phyloP scores from a whole-genome alignment of 2,329 filamentous ascomycete species.

The Epichloe gansuensis region DNA sequence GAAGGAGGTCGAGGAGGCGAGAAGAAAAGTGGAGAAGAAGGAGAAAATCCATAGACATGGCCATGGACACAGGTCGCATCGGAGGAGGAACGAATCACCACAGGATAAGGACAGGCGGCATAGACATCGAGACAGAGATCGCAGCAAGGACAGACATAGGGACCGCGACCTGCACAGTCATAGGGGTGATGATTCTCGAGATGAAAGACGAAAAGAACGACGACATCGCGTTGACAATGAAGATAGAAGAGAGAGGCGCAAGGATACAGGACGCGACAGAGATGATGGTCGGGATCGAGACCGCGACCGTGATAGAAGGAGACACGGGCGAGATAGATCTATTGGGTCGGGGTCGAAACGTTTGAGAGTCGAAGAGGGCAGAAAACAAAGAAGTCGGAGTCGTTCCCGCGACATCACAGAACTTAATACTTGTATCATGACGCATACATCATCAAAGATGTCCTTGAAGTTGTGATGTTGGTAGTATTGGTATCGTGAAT shows the following conservation, averaged over 20 bases:
- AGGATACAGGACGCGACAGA: constrained; percentile 7
- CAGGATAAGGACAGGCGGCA: constrained; percentile 15
- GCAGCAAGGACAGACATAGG: background rate
- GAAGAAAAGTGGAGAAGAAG: constrained; percentile 37
- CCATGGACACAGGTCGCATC: constrained; percentile 12
- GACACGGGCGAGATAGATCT: constrained; percentile 17
- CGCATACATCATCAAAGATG: background rate
- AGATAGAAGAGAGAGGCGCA: constrained; percentile 8
- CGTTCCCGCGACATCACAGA: constrained; percentile 6
- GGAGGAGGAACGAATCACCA: constrained; percentile 23
- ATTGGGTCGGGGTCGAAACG: constrained; percentile 16
- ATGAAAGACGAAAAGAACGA: constrained; percentile 15
- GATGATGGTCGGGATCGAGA: constrained; percentile 15
- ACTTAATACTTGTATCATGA: constrained; percentile 7
- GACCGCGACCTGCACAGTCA: constrained; percentile 8
- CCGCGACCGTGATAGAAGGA: constrained; percentile 13
- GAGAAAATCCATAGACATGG: constrained; percentile 35
- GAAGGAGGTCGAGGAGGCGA: constrained; percentile 66
- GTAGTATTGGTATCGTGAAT: background rate
- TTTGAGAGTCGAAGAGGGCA: constrained; percentile 17
- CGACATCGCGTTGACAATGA: constrained; percentile 13
- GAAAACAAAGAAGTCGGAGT: constrained; percentile 18
- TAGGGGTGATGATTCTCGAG: constrained; percentile 7
- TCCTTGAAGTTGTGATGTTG: background rate
- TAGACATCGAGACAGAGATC: constrained; percentile 9